phyloP scores from a whole-genome alignment of 2,329 filamentous ascomycete genomes.

The Diaporthe vaccinii region DNA sequence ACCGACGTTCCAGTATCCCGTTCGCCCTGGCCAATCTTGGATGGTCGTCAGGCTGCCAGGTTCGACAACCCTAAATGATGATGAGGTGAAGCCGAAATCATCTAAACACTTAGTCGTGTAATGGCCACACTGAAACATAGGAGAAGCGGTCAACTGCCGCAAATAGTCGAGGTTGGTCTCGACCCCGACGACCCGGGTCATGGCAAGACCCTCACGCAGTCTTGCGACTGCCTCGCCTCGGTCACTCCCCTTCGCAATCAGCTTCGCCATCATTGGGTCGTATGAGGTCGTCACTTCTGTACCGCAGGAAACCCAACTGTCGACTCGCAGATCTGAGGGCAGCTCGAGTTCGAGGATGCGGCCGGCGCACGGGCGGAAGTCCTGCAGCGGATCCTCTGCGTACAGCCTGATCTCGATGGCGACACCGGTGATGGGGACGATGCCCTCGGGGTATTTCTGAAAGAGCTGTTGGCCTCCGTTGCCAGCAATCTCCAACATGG shows the following conservation, averaged over 20 bases:
- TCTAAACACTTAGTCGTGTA: not conserved
- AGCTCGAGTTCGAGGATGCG: not conserved
- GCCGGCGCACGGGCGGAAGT: not conserved
- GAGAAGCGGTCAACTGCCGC: not conserved
- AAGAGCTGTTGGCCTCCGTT: not conserved
- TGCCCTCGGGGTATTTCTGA: not conserved
- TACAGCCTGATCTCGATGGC: slow-evolving; percentile 18
- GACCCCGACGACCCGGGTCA: not conserved
- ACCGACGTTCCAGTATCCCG: slow-evolving; percentile 1
- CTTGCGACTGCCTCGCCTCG: not conserved
- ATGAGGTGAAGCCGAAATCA: not conserved
- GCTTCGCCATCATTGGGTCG: slow-evolving; percentile 9
- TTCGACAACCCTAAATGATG: not conserved
- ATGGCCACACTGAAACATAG: not conserved
- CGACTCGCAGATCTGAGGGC: not conserved
- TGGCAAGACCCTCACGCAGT: not conserved
- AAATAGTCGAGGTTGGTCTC: not conserved
- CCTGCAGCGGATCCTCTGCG: not conserved
- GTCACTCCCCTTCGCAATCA: not conserved
- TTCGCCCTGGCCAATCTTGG: slow-evolving; percentile 8
- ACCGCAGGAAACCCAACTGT: not conserved
- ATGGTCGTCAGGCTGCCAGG: not conserved
- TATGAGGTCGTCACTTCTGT: not conserved
- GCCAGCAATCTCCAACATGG: not conserved
- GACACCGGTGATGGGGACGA: not conserved